Base-by-base conservation (phyloP, 306 rosid genomes). In the Boehmeria nivea region DNA sequence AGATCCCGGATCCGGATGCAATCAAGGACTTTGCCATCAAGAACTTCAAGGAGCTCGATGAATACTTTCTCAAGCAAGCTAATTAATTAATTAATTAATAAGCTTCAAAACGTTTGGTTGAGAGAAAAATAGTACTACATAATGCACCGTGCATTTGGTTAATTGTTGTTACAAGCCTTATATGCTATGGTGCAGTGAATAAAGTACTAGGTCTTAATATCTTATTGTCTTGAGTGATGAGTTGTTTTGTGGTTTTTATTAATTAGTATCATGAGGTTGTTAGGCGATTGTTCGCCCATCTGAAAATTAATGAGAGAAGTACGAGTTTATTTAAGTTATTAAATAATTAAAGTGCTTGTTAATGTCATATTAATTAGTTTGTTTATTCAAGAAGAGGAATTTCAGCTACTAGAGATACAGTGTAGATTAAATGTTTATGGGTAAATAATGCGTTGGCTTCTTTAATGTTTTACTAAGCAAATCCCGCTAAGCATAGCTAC, bases 31-130 rank as follows among this genome's bases (percentile, higher is more conserved):
- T 89, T 73, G 97, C 64, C 0, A 81, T 60, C 43, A 86, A 81
- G 79, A 89, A 86, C 73, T 83, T 89, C 65, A 20, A 23, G 0
- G 89, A 89, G 76, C 73, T 89, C 0, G 97, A 89, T 68, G 82
- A 11, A 19, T 85, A 76, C 64, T 12, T 76, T 73, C 9, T 9
- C 40, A 59, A 56, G 33, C 78, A 33, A 6, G 57, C 51, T 54
- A 33, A 54, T 12, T 27, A 56, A 59, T n/a, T n/a, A n/a, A n/a
- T n/a, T n/a, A n/a, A n/a, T n/a, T 38, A n/a, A n/a, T 65, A 46
- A 46, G 34, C n/a, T n/a, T 12, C 16, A 24, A 51, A 23, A 11
- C 19, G 6, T n/a, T 26, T 6, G 34, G 34, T 28, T 28, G 34
- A 28, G 8, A 8, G 8, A 28, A n/a, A 27, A 51, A 6, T 6